Percentiles rank a stretch among this genome's conserved stretches.
Evolutionary conservation across 176 grass and related monocot genomes (phyloP).

Genomic region (Cenchrus purpureus): DNA sequence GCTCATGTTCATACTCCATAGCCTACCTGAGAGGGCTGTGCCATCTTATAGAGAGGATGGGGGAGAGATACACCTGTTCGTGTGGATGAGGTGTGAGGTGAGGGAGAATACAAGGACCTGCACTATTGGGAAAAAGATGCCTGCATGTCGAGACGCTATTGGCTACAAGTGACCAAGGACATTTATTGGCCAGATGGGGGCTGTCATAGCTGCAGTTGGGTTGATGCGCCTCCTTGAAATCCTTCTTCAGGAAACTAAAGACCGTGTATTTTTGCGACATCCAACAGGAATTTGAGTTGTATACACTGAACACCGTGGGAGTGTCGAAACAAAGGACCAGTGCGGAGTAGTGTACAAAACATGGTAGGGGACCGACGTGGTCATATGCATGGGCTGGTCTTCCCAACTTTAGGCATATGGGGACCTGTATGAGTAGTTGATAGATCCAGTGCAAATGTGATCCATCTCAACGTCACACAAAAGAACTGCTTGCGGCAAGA

Average conservation of each 20-base stretch:
- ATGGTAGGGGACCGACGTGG: conserved; percentile 30
- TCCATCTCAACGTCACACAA: not conserved
- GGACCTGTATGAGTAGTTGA: conserved; percentile 38
- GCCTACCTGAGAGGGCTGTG: conserved; percentile 26
- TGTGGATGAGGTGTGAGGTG: conserved; percentile 39
- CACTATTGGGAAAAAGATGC: conserved; percentile 40
- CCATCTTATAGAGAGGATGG: conserved; percentile 34
- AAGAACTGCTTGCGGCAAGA: not conserved
- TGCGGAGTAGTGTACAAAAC: conserved; percentile 13
- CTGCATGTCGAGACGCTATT: conserved; percentile 39
- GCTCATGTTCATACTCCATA: not conserved
- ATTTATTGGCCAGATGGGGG: conserved; percentile 53
- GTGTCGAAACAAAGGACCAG: conserved; percentile 15
- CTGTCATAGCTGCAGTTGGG: not conserved
- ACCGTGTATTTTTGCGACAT: conserved; percentile 45
- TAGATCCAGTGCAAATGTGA: conserved; percentile 8
- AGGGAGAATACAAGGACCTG: conserved; percentile 45
- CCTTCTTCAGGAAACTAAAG: conserved; percentile 59
- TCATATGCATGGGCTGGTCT: not conserved
- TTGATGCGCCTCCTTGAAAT: conserved; percentile 28
- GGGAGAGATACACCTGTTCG: not conserved
- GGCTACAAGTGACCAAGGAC: conserved; percentile 48
- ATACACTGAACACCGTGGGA: conserved; percentile 14
- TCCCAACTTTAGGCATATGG: conserved; percentile 32
- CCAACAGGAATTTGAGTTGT: conserved; percentile 31